Evolutionary conservation across 1,284 basidiomycete species (phyloP), one percentile per base, ranked within the genome.

Genomic region (Ceratobasidium sp.): DNA sequence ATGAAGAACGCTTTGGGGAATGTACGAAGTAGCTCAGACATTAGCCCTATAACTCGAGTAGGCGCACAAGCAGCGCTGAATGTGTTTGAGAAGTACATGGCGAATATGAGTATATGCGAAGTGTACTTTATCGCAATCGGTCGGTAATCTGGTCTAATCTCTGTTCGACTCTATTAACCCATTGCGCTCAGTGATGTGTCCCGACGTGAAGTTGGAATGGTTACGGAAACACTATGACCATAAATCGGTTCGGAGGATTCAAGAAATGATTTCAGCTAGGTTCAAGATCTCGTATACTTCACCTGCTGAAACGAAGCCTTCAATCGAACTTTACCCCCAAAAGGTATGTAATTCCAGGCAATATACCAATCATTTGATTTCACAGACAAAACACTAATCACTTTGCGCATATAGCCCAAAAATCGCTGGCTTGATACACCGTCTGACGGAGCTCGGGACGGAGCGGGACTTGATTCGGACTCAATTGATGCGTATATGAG

Each of bases 31-130:
- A 51, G 47, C 31, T 8, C 27, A 1, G 64, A 66, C 24, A 66
- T 66, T n/a, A 50, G 31, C 19, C 47, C 64, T 1, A 50, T 48
- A 1, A 66, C 64, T 50, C 47, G 45, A 31, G 62, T 64, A 15
- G 62, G 62, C 15, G 62, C 44, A 8, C 62, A 64, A n/a, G 48
- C 64, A 2, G 64, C 64, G 22, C 64, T 66, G 7, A 66, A 66
- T 66, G 64, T 66, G n/a, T 66, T 7, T n/a, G 47, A 53, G 9
- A 66, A 66, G n/a, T 66, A 66, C 48, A 66, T 66, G 64, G 11
- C 17, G 19, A 66, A 66, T 29, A 53, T 66, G 64, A 66, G 64
- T 36, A 66, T 66, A 66, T 66, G 64, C 29, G 50, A 66, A 66
- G 45, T 66, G 15, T 66, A 66, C 19, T 66, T 66, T 29, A 66